These are phyloP conservation scores for Hypoxylon sp. DNA, from an alignment of 2,329 filamentous ascomycete species.

Conservation along the genomic window DNA sequence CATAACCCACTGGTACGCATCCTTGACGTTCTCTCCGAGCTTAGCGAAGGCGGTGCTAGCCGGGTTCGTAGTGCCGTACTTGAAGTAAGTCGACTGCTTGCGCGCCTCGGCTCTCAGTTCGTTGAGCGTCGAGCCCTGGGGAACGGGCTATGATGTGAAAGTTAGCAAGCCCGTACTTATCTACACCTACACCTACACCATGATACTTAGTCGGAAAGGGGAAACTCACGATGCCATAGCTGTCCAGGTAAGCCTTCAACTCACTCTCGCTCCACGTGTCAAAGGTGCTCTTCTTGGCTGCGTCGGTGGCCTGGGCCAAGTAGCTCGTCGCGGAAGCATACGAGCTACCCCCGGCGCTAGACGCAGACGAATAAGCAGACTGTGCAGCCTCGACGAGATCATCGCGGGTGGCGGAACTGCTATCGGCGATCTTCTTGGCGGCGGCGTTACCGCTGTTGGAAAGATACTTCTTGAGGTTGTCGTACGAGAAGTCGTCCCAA, in stretches of 20 bases:
- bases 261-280: constrained; percentile 81
- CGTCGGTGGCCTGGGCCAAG: constrained; percentile 74
- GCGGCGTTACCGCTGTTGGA: constrained; percentile 66
- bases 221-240: constrained; percentile 75
- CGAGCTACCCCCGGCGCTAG: constrained; percentile 68
- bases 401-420: constrained; percentile 77
- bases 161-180: background rate
- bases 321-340: constrained; percentile 81
- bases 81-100: constrained; percentile 82
- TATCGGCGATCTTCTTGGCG: constrained; percentile 72
- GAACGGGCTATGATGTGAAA: constrained; percentile 60
- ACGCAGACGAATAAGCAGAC: constrained; percentile 72
- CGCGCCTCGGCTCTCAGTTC: constrained; percentile 79
- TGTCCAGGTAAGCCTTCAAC: constrained; percentile 84
- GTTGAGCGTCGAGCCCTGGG: constrained; percentile 77
- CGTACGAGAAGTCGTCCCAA: constrained; percentile 81
- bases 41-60: constrained; percentile 76
- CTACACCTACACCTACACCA: background rate
- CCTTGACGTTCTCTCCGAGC: constrained; percentile 65
- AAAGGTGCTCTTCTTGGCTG: constrained; percentile 76
- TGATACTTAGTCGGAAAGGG: background rate
- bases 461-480: constrained; percentile 76
- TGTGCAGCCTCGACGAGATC: constrained; percentile 78
- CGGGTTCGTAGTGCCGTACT: constrained; percentile 79
- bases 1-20: constrained; percentile 67